These are phyloP conservation scores for Rutstroemia sp. DNA, from an alignment of 2,329 filamentous ascomycete species.

Conservation along the genomic window DNA sequence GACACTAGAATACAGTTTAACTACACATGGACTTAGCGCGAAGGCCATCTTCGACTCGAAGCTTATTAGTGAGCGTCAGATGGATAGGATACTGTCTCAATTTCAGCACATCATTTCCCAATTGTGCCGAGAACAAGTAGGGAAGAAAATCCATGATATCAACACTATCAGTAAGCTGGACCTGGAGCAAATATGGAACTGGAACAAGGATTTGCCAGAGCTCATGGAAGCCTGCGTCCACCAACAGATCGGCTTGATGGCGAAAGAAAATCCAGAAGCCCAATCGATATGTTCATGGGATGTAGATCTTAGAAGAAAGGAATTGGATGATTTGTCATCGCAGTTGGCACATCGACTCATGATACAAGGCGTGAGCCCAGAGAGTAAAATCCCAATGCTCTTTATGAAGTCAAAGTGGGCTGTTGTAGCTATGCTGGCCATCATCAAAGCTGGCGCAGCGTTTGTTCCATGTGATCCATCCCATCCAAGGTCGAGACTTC, in stretches of 20 bases:
- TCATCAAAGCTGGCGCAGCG: constrained; percentile 26
- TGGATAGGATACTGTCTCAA: constrained; percentile 1
- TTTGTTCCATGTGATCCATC: constrained; percentile 29
- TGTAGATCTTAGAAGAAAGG: not conserved
- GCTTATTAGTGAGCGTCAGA: not conserved
- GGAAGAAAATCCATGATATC: not conserved
- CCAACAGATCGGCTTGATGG: constrained; percentile 12
- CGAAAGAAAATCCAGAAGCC: constrained; percentile 9
- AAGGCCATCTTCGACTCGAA: constrained; percentile 3
- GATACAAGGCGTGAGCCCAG: constrained; percentile 14
- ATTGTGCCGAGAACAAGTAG: not conserved
- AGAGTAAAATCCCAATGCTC: constrained; percentile 18
- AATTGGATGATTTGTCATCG: not conserved
- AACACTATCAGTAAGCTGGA: constrained; percentile 7
- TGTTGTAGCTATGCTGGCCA: constrained; percentile 25
- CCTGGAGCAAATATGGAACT: constrained; percentile 3
- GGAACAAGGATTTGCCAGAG: constrained; percentile 13
- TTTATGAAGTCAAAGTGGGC: constrained; percentile 28
- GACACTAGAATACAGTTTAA: not conserved
- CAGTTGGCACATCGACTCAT: constrained; percentile 9
- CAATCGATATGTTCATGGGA: constrained; percentile 3
- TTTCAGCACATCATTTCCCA: not conserved
- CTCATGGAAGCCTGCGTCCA: constrained; percentile 16
- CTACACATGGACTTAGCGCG: not conserved
- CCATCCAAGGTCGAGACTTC: constrained; percentile 21